Conservation (phyloP, 177 flowering plant genomes). For the Vitis hybrid region DNA sequence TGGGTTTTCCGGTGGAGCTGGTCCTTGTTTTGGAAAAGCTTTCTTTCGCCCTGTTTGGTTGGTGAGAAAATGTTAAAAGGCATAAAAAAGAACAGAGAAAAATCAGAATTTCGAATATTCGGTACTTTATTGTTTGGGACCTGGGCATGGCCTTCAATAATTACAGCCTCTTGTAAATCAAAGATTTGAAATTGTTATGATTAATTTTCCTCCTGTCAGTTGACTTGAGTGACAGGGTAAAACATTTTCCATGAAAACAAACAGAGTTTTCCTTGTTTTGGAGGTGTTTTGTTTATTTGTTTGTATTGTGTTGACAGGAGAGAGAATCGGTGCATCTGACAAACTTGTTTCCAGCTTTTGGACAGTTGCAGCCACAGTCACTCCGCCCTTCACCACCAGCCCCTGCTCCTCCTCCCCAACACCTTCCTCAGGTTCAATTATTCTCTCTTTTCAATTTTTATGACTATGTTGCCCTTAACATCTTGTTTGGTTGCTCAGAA, state of each 20-base stretch:
- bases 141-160: no score
- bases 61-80: background rate
- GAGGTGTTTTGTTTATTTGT: background rate
- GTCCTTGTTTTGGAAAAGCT: background rate
- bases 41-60: background rate
- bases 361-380: conserved; percentile 27
- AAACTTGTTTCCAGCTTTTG: conserved; percentile 31
- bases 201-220: background rate
- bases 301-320: conserved; percentile 20
- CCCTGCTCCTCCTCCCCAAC: conserved; percentile 1
- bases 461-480: background rate
- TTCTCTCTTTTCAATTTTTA: background rate
- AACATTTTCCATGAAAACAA: background rate
- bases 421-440: background rate
- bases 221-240: background rate
- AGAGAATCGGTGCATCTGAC: conserved; percentile 31
- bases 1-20: background rate
- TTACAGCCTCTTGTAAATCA: no score
- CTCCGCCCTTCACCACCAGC: conserved; percentile 24
- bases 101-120: no score
- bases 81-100: no score
- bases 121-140: no score
- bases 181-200: no score
- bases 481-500: no score
- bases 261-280: background rate